Evolutionary conservation across 2,329 filamentous ascomycete genomes (phyloP), one percentile per base, ranked within the genome.

Genomic region (Exophiala alcalophila): DNA sequence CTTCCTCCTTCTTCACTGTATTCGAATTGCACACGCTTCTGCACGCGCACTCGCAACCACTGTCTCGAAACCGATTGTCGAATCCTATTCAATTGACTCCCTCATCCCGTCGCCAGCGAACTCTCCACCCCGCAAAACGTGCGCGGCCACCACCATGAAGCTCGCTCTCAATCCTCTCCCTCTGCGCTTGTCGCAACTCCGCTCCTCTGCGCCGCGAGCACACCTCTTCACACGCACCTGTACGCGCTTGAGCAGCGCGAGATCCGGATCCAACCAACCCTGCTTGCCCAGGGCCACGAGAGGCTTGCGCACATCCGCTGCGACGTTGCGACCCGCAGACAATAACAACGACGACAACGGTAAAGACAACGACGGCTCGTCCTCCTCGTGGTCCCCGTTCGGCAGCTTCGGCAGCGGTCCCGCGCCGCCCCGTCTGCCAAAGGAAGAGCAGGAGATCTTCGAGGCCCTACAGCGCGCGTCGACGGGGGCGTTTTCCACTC

Each of bases 361-460:
- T n/a, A n/a, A n/a, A n/a, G n/a, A 26, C 20, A 31, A 30, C 11
- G 36, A 40, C 19, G 35, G 25, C 1, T 12, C 16, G 4, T 19
- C 40, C 16, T 32, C 40, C 4, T 20, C 27, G 5, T 21, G 33
- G 5, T 28, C 20, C n/a, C 29, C 36, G n/a, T 47, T 48, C 41
- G n/a, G n/a, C n/a, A 23, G 24, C 11, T 51, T 54, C 36, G 40
- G 47, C 23, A 28, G 40, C 23, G 49, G 53, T 11, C 86, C 91
- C 16, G 69, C 86, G 5, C 92, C 92, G 11, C 90, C 88, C 0
- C 85, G 88, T 34, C 86, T 97, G 8, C 88, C 91, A 5, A 81
- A 88, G 58, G 81, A 86, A 65, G 83, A 95, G 57, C 90, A 96
- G 71, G 86, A 89, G 62, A 79, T 94, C 53, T 95, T 92, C 64